Evolutionary conservation across 345 rosid genomes (phyloP), one percentile per base, ranked within the genome.

Genomic region (Arabidopsis arenosa): DNA sequence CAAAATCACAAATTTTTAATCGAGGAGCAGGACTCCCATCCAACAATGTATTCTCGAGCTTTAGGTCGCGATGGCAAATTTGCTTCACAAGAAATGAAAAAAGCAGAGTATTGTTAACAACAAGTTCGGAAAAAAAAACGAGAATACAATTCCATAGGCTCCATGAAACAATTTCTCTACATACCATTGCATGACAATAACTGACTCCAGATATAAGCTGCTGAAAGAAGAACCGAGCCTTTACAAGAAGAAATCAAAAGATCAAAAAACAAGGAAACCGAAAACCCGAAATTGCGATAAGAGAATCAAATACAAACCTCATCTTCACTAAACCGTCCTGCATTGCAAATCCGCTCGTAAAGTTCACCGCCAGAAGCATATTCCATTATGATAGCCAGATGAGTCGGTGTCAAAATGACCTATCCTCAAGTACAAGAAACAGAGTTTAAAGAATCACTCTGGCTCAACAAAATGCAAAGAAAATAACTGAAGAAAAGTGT

Each of bases 321-420:
- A 62, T 95, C 96, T 72, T 95, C 98, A 21, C 88, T 88, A 82
- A 95, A 95, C 36, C 91, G 89, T 12, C 97, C 97, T 30, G 87
- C 89, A 79, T 83, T 88, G 80, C 93, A 89, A 75, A 92, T 94
- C 41, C 96, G 85, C 78, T 89, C 97, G 2, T 90, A 94, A 35
- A 92, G 93, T 72, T 92, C 97, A 69, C 99, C 99, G 5, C 99
- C 97, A 62, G 97, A 87, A 32, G 97, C 97, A 83, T 87, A 95
- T 66, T 95, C 99, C 99, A 95, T 95, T 58, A 86, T 90, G 73
- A 95, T 95, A 56, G 97, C 97, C 65, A 95, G 75, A 86, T 95
- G 99, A 17, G 97, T 89, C 32, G 99, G 99, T 17, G 99, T 92
- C 71, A 95, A 85, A 57, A 89, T 82, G 49, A 95, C 86, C 97